Evolutionary conservation across 1,284 basidiomycete genomes (phyloP), one percentile per base, ranked within the genome.

Genomic region (Pseudozyma hubeiensis): DNA sequence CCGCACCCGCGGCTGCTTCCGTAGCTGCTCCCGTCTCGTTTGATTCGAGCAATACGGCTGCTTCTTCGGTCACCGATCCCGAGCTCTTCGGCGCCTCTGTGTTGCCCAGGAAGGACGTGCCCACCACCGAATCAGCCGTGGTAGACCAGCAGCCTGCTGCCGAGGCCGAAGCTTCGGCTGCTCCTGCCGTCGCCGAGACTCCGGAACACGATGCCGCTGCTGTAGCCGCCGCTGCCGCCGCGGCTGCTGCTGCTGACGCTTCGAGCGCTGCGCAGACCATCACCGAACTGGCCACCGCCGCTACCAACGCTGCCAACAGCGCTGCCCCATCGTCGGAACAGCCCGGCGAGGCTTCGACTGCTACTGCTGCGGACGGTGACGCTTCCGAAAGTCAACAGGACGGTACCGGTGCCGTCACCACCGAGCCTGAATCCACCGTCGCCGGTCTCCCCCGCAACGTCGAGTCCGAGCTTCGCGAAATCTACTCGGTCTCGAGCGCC

Each of bases 401-500:
- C 7, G 63, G 30, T 9, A 30, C 50, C 5, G 52, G n/a, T 8
- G 47, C 65, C 9, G 37, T 58, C 16, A 24, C 63, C 17, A 44
- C 64, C 35, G 55, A 44, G n/a, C 41, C 35, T 8, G 65, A 58
- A n/a, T 29, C 66, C 19, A 47, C 34, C 37, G 24, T 24, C 24
- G 51, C 60, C 9, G 66, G 60, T 33, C 66, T 68, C n/a, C 66
- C 66, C 1, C 60, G 60, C 52, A 63, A 46, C 29, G 45, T 68
- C 48, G 66, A 68, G 39, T 55, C 60, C 43, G 66, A 68, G 33
- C 66, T 68, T 14, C 60, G 66, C 39, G 66, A 77, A 34, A 75
- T 79, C 45, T 73, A 78, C 63, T 59, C 75, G 31, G 75, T 77
- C 30, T 63, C 75, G 10, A 59, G 65, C 34, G 53, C 70, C n/a